Evolutionary conservation across 2,329 filamentous ascomycete species (phyloP).

Genomic region (Ophiostoma piceae): DNA sequence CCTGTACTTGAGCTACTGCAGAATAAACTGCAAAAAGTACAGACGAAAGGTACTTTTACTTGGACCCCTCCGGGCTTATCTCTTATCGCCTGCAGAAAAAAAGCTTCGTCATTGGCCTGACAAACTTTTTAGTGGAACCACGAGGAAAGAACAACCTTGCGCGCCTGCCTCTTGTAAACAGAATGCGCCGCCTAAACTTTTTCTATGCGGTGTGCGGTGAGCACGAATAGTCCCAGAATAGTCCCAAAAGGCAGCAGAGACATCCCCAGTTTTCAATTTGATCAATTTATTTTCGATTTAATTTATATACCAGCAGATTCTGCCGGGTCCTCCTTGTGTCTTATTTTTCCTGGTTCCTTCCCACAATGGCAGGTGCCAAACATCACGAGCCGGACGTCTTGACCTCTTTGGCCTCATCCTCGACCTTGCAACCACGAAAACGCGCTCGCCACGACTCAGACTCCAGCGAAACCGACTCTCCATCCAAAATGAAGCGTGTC

Average conservation of each 20-base stretch:
- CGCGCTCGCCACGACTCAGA: constrained; percentile 15
- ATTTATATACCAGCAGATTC: constrained; percentile 18
- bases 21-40: not conserved
- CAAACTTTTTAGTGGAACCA: not conserved
- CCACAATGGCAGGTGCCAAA: constrained; percentile 21
- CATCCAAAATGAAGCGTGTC: constrained; percentile 33
- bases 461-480: constrained; percentile 26
- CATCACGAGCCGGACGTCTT: constrained; percentile 7
- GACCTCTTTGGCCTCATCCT: not conserved
- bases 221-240: not conserved
- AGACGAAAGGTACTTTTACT: not conserved
- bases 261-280: constrained; percentile 22
- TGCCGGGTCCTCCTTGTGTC: constrained; percentile 8
- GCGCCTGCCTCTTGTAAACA: constrained; percentile 8
- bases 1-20: not conserved
- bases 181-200: constrained; percentile 11
- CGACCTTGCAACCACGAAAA: constrained; percentile 17
- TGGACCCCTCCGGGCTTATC: constrained; percentile 1
- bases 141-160: constrained; percentile 4
- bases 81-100: not conserved
- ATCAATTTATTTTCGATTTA: constrained; percentile 15
- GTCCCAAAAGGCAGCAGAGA: not conserved
- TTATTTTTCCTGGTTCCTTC: constrained; percentile 14
- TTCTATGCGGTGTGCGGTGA: constrained; percentile 16
- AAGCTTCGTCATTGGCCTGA: not conserved